Base-by-base conservation (phyloP, 805 yeast species). In the Clavispora asparagi region DNA sequence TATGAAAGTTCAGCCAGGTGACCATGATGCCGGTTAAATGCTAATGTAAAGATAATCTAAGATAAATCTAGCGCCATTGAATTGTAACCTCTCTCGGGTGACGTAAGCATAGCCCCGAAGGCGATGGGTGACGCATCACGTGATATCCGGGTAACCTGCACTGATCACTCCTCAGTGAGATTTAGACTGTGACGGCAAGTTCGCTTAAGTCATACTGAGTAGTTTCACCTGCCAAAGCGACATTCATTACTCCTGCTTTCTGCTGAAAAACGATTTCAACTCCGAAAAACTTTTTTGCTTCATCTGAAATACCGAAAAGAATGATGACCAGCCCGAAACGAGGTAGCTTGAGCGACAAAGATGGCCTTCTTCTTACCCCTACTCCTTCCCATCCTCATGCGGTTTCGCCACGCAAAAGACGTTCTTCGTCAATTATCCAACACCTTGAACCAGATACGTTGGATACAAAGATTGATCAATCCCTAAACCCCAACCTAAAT, bases 401-500 rank as follows among this genome's bases (percentile, higher is more conserved):
- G 11, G 56, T 52, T n/a, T 48, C 49, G 38, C 52, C 56, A 19
- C 57, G 76, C 48, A 61, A 66, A 49, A 71, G 97, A 64, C 79
- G 97, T 51, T 88, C 97, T 2, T 88, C 97, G 2, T 84, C 94
- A 17, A 77, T 94, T 50, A 71, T 92, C 52, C 92, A 95, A 40
- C 97, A 92, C 61, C 86, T 92, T 43, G 94, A 87, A 61, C 96
- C 95, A 14, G 99, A 94, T 62, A 83, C 90, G 14, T 78, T 87
- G 57, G 97, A 92, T 56, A 95, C 91, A 36, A 87, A 85, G 64
- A 88, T 85, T 58, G 99, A 92, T 63, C 98, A 92, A 68, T 84
- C 85, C 44, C 73, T 90, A 42, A 81, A 86, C 55, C 91, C 96
- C 27, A 94, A 94, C 60, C 76, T 90, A 68, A 94, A 94, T 63